Evolutionary conservation across 768 basidiomycete genomes (phyloP).

Genomic region (Suillus americanus): DNA sequence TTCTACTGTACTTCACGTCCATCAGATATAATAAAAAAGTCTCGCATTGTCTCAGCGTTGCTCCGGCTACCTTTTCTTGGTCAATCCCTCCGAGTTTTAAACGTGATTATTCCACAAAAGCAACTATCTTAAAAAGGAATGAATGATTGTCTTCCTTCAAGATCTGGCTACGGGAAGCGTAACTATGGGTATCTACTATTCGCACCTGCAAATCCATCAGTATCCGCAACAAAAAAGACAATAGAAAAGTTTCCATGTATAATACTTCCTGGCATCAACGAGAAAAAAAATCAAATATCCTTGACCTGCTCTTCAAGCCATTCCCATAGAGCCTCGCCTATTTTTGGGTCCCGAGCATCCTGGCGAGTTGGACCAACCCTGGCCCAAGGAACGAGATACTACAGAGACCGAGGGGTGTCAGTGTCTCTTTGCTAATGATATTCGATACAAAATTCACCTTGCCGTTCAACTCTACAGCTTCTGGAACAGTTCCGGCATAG

Average conservation of each 20-base stretch:
- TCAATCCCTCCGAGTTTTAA: not conserved
- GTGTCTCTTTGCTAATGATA: not conserved
- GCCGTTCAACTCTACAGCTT: slow-evolving; percentile 25
- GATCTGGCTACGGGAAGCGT: not conserved
- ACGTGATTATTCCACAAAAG: not conserved
- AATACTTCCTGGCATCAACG: not conserved
- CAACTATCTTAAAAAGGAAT: not conserved
- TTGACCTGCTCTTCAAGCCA: slow-evolving; percentile 37
- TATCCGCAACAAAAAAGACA: not conserved
- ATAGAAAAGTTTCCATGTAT: not conserved
- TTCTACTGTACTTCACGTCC: not conserved
- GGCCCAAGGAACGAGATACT: slow-evolving; percentile 38
- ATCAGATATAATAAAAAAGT: not conserved
- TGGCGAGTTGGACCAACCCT: slow-evolving; percentile 24
- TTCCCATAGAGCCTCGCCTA: slow-evolving; percentile 31
- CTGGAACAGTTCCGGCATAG: slow-evolving; percentile 29
- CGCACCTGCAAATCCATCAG: not conserved
- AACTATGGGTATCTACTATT: not conserved
- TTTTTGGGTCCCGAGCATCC: slow-evolving; percentile 20
- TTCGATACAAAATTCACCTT: slow-evolving; percentile 18
- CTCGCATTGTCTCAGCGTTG: not conserved
- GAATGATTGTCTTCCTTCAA: not conserved
- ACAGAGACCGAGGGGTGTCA: not conserved
- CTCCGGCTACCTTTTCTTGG: not conserved
- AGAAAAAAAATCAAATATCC: slow-evolving; percentile 12